Evolutionary conservation across 306 rosid genomes (phyloP).

Genomic region (Bauhinia variegata): DNA sequence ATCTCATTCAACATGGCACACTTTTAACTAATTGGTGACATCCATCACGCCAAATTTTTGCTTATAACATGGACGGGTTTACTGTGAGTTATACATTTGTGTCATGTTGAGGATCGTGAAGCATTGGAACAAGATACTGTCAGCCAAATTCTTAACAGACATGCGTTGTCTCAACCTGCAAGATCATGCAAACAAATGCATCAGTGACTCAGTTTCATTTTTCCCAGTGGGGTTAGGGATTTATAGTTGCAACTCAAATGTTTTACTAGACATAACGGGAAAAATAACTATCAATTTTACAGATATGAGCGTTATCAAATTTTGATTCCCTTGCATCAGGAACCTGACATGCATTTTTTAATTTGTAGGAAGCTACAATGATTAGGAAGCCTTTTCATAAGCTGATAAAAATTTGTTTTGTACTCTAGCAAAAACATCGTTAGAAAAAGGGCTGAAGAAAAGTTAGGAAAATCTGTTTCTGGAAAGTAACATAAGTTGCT

Average conservation of each 20-base stretch:
- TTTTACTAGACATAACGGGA: no score
- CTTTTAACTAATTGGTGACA: conserved; percentile 7
- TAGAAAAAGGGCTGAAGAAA: not conserved
- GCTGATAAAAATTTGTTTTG: no score
- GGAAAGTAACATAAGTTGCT: not conserved
- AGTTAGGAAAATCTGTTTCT: not conserved
- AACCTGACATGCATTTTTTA: no score
- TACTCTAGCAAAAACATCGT: not conserved
- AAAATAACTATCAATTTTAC: no score
- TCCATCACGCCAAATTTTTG: conserved; percentile 2
- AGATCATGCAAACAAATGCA: conserved; percentile 12
- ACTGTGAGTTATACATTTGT: not conserved
- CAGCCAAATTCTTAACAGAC: conserved; percentile 12
- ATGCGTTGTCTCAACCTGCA: conserved; percentile 32
- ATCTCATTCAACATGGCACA: conserved; percentile 1
- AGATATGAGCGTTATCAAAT: no score
- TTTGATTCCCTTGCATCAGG: no score
- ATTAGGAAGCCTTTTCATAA: no score
- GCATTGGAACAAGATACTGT: not conserved
- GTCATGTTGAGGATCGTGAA: conserved; percentile 5
- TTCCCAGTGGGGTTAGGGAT: not conserved
- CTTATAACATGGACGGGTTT: not conserved
- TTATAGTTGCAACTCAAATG: no score
- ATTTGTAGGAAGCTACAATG: no score
- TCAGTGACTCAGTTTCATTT: conserved; percentile 20